A percentile compares a stretch with the other conserved stretches of the same genome.
phyloP scores from a whole-genome alignment of 257 asterid species.

The Euphrasia confusa region DNA sequence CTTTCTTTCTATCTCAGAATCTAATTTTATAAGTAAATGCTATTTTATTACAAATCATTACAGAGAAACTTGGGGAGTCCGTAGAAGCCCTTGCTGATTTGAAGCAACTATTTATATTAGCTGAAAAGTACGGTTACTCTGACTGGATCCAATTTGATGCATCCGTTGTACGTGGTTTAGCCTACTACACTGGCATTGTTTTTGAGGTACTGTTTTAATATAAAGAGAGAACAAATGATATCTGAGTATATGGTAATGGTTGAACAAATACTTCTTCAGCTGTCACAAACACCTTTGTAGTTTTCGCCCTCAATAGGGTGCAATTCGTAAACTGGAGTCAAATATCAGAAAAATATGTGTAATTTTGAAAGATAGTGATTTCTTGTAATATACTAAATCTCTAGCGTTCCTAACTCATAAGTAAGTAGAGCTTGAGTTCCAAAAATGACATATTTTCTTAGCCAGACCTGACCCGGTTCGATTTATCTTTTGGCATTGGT shows the following conservation, averaged over 20 bases:
- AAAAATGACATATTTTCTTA: no score
- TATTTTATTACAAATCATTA: slow-evolving; percentile 20
- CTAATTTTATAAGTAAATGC: neutral
- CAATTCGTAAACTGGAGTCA: neutral
- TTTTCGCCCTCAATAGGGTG: neutral
- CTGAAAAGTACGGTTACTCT: slow-evolving; percentile 77
- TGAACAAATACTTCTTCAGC: no score
- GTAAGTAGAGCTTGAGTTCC: no score
- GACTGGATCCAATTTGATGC: slow-evolving; percentile 99
- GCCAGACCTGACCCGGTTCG: no score
- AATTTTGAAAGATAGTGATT: neutral
- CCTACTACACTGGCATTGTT: slow-evolving; percentile 94
- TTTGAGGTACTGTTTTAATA: slow-evolving; percentile 59
- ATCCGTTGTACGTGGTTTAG: slow-evolving; percentile 88
- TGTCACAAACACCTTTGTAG: neutral
- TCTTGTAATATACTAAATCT: neutral
- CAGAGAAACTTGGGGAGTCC: slow-evolving; percentile 76
- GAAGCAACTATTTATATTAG: slow-evolving; percentile 74
- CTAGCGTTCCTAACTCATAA: neutral
- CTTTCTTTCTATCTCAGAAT: neutral
- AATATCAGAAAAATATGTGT: neutral
- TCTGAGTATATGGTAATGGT: slow-evolving; percentile 2
- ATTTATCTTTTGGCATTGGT: no score
- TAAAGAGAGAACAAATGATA: neutral
- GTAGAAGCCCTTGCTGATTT: slow-evolving; percentile 80